Evolutionary conservation across 192 early-diverging fungal species (phyloP).

Genomic region (Ambispora gerdemannii): DNA sequence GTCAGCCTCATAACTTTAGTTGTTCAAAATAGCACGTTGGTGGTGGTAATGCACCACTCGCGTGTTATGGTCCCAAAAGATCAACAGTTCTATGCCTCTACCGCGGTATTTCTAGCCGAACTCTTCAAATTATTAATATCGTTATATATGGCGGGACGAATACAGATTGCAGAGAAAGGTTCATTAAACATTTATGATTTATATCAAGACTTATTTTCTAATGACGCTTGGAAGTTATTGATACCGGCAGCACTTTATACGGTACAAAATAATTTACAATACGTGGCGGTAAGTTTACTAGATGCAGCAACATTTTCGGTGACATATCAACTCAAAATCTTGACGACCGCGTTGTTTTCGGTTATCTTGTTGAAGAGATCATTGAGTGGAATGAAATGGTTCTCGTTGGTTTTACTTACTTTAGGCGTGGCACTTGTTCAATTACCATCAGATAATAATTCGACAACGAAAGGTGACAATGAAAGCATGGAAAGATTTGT

Average conservation of each 20-base stretch:
- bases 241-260: constrained; percentile 91
- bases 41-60: constrained; percentile 89
- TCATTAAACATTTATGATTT: constrained; percentile 34
- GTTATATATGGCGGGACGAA: constrained; percentile 37
- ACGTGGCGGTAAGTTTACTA: constrained; percentile 77
- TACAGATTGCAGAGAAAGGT: constrained; percentile 33
- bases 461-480: constrained; percentile 15
- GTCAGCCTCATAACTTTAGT: constrained; percentile 80
- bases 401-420: constrained; percentile 77
- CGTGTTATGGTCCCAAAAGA: constrained; percentile 42
- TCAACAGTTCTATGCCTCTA: constrained; percentile 69
- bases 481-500: constrained; percentile 53
- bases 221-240: constrained; percentile 78
- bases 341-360: constrained; percentile 92
- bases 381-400: constrained; percentile 76
- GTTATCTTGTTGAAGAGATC: constrained; percentile 74
- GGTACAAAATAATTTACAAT: constrained; percentile 96
- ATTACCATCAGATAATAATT: constrained; percentile 30
- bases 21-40: constrained; percentile 83
- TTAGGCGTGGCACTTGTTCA: constrained; percentile 82
- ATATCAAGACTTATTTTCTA: constrained; percentile 51
- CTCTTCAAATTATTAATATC: constrained; percentile 72
- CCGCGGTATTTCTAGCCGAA: constrained; percentile 89
- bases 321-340: constrained; percentile 96
- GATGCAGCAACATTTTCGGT: constrained; percentile 97